These are phyloP conservation scores for Tolypocladium guangdongense DNA, from an alignment of 2,329 filamentous ascomycete species.

Conservation along the genomic window DNA sequence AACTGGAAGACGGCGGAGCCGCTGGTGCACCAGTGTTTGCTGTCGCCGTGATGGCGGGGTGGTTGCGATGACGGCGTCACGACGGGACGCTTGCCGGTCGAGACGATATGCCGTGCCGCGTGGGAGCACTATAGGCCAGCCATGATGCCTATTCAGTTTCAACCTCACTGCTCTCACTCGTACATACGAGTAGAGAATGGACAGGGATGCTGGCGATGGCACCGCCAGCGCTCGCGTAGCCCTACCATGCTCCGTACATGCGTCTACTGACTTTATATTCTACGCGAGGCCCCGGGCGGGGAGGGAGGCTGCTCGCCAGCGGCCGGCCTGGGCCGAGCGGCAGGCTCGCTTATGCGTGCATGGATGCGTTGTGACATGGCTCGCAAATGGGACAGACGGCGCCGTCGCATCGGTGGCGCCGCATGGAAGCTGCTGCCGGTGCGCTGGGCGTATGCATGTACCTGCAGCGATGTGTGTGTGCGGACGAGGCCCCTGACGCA, in stretches of 20 bases:
- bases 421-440: background rate
- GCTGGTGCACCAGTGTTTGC: slow-evolving; percentile 12
- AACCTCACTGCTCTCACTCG: no score
- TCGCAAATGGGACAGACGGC: background rate
- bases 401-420: background rate
- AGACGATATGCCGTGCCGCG: no score
- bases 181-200: no score
- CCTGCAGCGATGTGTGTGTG: background rate
- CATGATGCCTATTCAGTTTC: no score
- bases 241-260: background rate
- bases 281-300: background rate
- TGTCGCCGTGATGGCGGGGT: background rate
- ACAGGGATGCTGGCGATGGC: background rate
- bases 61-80: no score
- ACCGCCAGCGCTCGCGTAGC: background rate
- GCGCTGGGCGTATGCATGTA: no score
- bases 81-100: no score
- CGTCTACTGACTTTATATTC: background rate
- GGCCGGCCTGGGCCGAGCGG: background rate
- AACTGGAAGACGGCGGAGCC: slow-evolving; percentile 18
- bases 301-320: background rate
- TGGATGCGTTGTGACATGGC: background rate
- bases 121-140: no score
- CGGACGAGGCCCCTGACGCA: no score
- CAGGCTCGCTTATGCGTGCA: background rate